Percentiles rank a stretch among this genome's conserved stretches.
These are phyloP conservation scores for Cladosporium sp. DNA, from an alignment of 2,329 filamentous ascomycete genomes.

Conservation along the genomic window DNA sequence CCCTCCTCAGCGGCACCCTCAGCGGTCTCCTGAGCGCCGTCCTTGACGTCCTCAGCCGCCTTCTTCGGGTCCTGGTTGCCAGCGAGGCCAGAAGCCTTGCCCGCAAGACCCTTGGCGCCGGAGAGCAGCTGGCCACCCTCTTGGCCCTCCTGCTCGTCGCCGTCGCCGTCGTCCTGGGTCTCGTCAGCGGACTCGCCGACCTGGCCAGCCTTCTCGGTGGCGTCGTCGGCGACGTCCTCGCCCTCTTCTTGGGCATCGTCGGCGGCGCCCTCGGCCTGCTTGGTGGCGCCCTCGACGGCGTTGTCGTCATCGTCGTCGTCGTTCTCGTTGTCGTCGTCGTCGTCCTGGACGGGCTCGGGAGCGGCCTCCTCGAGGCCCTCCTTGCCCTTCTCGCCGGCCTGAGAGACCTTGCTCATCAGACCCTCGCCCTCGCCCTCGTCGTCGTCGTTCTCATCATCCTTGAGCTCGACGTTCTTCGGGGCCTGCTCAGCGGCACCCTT, in stretches of 20 bases:
- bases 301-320: conserved; percentile 36
- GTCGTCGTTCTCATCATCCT: conserved; percentile 32
- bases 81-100: conserved; percentile 41
- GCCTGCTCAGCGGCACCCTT: conserved; percentile 30
- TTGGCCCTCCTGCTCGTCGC: conserved; percentile 24
- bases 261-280: conserved; percentile 39
- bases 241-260: conserved; percentile 33
- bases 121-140: conserved; percentile 35
- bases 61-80: conserved; percentile 35
- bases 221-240: conserved; percentile 35
- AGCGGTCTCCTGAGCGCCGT: conserved; percentile 25
- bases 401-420: conserved; percentile 41
- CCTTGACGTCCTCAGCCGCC: conserved; percentile 30
- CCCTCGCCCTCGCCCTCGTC: conserved; percentile 31
- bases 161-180: conserved; percentile 20
- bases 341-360: conserved; percentile 41
- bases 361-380: conserved; percentile 40
- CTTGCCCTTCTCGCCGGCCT: conserved; percentile 39
- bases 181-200: conserved; percentile 29
- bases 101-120: conserved; percentile 42
- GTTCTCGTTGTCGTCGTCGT: conserved; percentile 34
- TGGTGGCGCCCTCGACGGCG: conserved; percentile 31
- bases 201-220: conserved; percentile 37
- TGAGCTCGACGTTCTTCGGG: conserved; percentile 31
- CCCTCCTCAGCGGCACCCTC: conserved; percentile 28